These are phyloP conservation scores for Nakaseomyces delphensis DNA, from an alignment of 1,139 yeast genomes.

Conservation along the genomic window DNA sequence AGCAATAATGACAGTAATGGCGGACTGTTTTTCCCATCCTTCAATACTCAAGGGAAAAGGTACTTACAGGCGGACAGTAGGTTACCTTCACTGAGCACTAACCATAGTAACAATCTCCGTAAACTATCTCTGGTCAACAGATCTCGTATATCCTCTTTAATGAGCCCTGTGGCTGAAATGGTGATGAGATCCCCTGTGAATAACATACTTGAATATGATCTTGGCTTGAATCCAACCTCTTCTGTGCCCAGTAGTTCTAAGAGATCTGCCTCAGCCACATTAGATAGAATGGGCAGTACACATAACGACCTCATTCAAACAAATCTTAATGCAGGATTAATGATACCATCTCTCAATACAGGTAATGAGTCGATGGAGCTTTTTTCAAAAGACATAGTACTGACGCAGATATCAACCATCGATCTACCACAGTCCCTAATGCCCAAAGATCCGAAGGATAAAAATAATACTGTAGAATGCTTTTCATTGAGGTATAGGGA, in stretches of 20 bases:
- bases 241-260: background rate
- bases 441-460: background rate
- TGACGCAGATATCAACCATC: slow-evolving; percentile 50
- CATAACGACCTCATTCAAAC: slow-evolving; percentile 1
- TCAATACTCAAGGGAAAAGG: background rate
- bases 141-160: background rate
- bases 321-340: background rate
- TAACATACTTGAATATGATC: background rate
- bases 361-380: slow-evolving; percentile 10
- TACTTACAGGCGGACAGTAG: background rate
- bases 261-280: slow-evolving; percentile 17
- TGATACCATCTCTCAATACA: slow-evolving; percentile 6
- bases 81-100: background rate
- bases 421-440: slow-evolving; percentile 23
- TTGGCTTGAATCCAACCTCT: background rate
- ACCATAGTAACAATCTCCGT: background rate
- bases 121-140: background rate
- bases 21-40: background rate
- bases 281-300: slow-evolving; percentile 18
- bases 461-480: slow-evolving; percentile 33
- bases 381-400: slow-evolving; percentile 50
- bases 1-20: background rate
- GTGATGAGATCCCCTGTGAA: background rate
- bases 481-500: slow-evolving; percentile 41
- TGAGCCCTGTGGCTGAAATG: background rate